A percentile compares a stretch with the other conserved stretches of the same genome.
phyloP scores from a whole-genome alignment of 2,329 filamentous ascomycete genomes.

The Botrytis cinerea region DNA sequence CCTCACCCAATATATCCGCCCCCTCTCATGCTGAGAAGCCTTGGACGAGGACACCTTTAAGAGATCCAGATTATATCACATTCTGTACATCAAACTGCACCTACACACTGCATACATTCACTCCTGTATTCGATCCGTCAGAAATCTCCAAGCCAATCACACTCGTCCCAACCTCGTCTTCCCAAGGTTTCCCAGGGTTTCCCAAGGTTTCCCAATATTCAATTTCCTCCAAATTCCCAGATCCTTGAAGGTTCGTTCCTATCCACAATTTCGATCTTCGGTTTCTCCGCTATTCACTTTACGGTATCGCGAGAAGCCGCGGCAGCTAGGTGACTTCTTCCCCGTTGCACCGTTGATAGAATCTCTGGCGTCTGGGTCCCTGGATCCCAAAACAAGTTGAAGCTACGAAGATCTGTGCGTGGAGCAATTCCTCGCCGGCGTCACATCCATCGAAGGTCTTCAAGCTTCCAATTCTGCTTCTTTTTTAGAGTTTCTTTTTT shows the following conservation, averaged over 20 bases:
- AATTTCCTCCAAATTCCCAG: constrained; percentile 8
- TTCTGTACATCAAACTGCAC: not conserved
- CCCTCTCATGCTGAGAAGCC: not conserved
- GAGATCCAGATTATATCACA: constrained; percentile 1
- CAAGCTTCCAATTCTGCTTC: not conserved
- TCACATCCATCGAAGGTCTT: not conserved
- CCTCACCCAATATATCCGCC: not conserved
- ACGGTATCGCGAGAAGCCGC: constrained; percentile 8
- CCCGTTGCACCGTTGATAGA: constrained; percentile 17
- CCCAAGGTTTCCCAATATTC: not conserved
- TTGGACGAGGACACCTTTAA: not conserved
- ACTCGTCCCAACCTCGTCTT: not conserved
- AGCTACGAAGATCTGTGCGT: constrained; percentile 7
- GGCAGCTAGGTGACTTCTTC: constrained; percentile 8
- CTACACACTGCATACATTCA: not conserved
- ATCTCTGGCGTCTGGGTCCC: not conserved
- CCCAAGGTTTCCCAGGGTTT: constrained; percentile 11
- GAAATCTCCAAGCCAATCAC: not conserved
- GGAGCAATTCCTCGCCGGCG: not conserved
- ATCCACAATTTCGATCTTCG: constrained; percentile 15
- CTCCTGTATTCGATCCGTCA: not conserved
- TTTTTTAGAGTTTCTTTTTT: not conserved
- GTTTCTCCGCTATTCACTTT: constrained; percentile 19
- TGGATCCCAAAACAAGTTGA: not conserved
- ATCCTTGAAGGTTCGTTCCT: not conserved